phyloP scores from a whole-genome alignment of 257 asterid species.

The Solanum virginianum region DNA sequence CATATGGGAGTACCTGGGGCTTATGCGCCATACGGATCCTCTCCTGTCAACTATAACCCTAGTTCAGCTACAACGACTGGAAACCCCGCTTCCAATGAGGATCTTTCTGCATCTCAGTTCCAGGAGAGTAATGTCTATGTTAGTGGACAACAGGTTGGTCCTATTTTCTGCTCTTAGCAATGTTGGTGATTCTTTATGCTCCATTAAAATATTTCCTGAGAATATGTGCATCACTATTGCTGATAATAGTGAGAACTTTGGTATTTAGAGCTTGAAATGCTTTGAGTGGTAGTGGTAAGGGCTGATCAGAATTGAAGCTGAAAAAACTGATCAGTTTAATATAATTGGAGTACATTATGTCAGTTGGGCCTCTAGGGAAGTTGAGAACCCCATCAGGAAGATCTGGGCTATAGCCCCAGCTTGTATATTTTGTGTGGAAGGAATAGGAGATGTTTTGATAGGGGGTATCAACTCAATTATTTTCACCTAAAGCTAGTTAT shows the following conservation, averaged over 20 bases:
- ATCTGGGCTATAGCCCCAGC: background rate
- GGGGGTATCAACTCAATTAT: background rate
- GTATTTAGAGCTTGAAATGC: background rate
- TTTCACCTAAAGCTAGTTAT: background rate
- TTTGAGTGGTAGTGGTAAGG: background rate
- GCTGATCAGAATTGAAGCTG: background rate
- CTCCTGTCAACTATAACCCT: conserved; percentile 46
- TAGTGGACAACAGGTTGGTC: conserved; percentile 67
- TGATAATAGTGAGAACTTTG: background rate
- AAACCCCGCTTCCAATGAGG: conserved; percentile 61
- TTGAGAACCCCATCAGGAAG: background rate
- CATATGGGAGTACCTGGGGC: conserved; percentile 61
- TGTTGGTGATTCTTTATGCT: background rate
- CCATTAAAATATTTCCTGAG: background rate
- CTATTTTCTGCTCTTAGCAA: background rate
- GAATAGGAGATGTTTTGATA: background rate
- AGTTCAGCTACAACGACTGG: conserved; percentile 46
- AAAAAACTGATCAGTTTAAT: background rate
- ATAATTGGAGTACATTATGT: background rate
- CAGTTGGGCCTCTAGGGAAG: background rate
- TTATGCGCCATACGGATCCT: conserved; percentile 65
- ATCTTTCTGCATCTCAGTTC: conserved; percentile 42
- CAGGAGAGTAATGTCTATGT: conserved; percentile 58
- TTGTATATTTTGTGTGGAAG: background rate
- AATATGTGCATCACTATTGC: background rate